Percentiles rank a stretch among this genome's conserved stretches.
Evolutionary conservation across 257 asterid species (phyloP).

Genomic region (Thymus mandschuricus): DNA sequence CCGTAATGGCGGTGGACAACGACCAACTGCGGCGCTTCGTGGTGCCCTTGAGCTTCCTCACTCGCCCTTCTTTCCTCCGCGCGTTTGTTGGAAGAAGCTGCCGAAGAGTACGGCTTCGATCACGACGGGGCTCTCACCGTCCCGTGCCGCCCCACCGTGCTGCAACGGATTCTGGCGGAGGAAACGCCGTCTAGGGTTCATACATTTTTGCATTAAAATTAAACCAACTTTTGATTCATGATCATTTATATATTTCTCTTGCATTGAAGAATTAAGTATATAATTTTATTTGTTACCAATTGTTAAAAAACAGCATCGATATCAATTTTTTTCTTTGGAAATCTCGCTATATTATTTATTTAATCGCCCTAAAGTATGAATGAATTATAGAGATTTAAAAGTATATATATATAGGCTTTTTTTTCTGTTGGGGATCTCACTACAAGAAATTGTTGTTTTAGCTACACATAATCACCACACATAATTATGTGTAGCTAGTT

Average conservation of each 20-base stretch:
- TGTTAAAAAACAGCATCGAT: background rate
- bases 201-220: slow-evolving; percentile 22
- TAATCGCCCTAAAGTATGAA: background rate
- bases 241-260: background rate
- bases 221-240: too few species aligned
- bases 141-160: slow-evolving; percentile 59
- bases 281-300: background rate
- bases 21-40: slow-evolving; percentile 60
- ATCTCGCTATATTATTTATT: too few species aligned
- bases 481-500: too few species aligned
- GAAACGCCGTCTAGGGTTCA: slow-evolving; percentile 11
- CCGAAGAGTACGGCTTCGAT: slow-evolving; percentile 82
- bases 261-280: too few species aligned
- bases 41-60: slow-evolving; percentile 66
- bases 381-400: too few species aligned
- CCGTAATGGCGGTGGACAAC: slow-evolving; percentile 46
- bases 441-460: too few species aligned
- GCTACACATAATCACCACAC: too few species aligned
- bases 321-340: too few species aligned
- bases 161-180: slow-evolving; percentile 41
- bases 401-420: too few species aligned
- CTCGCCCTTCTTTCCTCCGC: slow-evolving; percentile 65
- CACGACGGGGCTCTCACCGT: slow-evolving; percentile 67
- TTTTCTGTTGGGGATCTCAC: too few species aligned
- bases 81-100: slow-evolving; percentile 65